phyloP scores from a whole-genome alignment of 2,329 filamentous ascomycete genomes.

The Magnaporthiopsis rhizophila region DNA sequence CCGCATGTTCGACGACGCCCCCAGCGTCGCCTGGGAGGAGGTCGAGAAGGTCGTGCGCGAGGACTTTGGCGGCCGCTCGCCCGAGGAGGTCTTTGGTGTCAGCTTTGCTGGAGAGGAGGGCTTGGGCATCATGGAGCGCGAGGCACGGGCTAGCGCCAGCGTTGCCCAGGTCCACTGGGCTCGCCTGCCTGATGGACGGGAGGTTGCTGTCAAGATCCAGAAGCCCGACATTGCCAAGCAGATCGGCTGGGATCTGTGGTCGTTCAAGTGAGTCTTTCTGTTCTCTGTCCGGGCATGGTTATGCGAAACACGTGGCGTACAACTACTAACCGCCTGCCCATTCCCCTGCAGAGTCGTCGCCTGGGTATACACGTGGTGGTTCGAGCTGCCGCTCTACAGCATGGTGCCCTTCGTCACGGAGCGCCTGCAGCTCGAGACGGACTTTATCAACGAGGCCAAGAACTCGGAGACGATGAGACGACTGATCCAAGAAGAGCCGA shows the following conservation, averaged over 20 bases:
- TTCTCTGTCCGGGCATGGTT: no score
- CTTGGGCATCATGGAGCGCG: slow-evolving; percentile 51
- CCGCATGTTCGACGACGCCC: slow-evolving; percentile 95
- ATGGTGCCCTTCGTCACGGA: slow-evolving; percentile 90
- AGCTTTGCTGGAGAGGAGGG: slow-evolving; percentile 63
- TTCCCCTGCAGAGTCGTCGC: slow-evolving; percentile 56
- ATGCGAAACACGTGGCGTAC: no score
- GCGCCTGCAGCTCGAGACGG: slow-evolving; percentile 84
- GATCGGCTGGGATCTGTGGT: slow-evolving; percentile 91
- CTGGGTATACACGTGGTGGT: slow-evolving; percentile 75
- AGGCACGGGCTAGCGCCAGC: slow-evolving; percentile 68
- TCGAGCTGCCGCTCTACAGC: slow-evolving; percentile 86
- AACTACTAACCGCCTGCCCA: slow-evolving; percentile 1
- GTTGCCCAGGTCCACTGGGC: slow-evolving; percentile 98
- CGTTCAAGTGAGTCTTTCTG: slow-evolving; percentile 61
- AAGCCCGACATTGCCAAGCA: slow-evolving; percentile 90
- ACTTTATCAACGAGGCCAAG: slow-evolving; percentile 84
- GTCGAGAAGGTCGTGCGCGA: slow-evolving; percentile 78
- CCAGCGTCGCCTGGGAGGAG: slow-evolving; percentile 81
- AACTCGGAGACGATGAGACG: slow-evolving; percentile 80
- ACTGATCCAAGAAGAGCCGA: slow-evolving; percentile 67
- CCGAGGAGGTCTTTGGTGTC: slow-evolving; percentile 88
- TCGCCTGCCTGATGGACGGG: slow-evolving; percentile 71
- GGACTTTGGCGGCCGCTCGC: slow-evolving; percentile 76
- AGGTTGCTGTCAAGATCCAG: slow-evolving; percentile 94